phyloP scores from a whole-genome alignment of 768 basidiomycete species.

The Russula brevipes region DNA sequence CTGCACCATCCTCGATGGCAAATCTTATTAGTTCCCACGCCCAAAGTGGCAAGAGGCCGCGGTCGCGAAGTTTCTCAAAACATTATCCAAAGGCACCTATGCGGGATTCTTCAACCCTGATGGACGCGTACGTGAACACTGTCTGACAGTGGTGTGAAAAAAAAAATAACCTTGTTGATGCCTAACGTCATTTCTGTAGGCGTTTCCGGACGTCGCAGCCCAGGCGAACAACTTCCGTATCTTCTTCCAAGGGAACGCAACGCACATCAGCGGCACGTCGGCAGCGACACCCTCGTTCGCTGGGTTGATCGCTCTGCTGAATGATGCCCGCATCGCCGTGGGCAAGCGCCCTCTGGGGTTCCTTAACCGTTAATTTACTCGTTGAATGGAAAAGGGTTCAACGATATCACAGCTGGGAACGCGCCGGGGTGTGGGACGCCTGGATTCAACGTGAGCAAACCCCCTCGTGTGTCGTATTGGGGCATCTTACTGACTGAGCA shows the following conservation, averaged over 20 bases:
- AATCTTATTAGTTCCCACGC: conserved; percentile 41
- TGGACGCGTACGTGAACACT: conserved; percentile 43
- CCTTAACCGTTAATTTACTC: conserved; percentile 57
- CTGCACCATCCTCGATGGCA: background rate
- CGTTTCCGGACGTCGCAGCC: conserved; percentile 56
- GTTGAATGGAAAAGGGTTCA: conserved; percentile 39
- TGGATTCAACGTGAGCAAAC: conserved; percentile 55
- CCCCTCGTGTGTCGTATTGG: background rate
- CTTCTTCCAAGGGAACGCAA: conserved; percentile 35
- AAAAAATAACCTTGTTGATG: background rate
- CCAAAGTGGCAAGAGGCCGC: conserved; percentile 49
- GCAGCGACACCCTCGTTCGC: conserved; percentile 55
- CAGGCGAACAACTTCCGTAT: conserved; percentile 45
- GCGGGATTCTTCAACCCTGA: conserved; percentile 50
- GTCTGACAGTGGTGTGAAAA: background rate
- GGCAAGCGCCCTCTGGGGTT: conserved; percentile 51
- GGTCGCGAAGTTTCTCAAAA: conserved; percentile 40
- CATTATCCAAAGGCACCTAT: conserved; percentile 44
- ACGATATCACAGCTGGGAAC: conserved; percentile 53
- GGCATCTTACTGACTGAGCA: too few relatives aligned
- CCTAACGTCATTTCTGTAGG: conserved; percentile 33
- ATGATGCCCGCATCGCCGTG: conserved; percentile 50
- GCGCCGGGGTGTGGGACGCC: conserved; percentile 57
- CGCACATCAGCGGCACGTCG: conserved; percentile 50
- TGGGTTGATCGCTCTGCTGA: conserved; percentile 39